Evolutionary conservation across 495 filamentous ascomycete genomes (phyloP).

Genomic region (Penicillium paradoxum): DNA sequence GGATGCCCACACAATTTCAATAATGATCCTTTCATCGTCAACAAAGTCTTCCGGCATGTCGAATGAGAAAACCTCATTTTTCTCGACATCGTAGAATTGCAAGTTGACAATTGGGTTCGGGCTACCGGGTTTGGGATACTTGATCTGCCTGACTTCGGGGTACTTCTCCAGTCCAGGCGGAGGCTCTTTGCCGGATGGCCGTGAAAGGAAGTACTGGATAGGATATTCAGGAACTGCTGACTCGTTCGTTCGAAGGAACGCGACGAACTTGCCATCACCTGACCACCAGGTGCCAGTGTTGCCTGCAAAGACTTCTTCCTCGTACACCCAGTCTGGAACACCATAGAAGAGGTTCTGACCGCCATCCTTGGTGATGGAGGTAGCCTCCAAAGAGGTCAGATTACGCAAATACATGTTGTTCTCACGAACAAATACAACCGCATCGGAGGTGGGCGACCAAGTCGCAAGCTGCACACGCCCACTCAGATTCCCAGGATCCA

Average conservation of each 20-base stretch:
- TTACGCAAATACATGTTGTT: conserved; percentile 87
- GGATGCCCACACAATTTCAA: conserved; percentile 88
- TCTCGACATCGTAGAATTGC: conserved; percentile 83
- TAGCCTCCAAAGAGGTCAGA: conserved; percentile 54
- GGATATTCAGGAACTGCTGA: conserved; percentile 88
- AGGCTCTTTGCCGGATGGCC: conserved; percentile 74
- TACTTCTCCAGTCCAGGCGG: conserved; percentile 76
- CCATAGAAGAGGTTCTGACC: conserved; percentile 87
- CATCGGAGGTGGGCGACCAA: conserved; percentile 86
- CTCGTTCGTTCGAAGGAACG: conserved; percentile 91
- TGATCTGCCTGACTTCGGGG: conserved; percentile 85
- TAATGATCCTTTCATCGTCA: conserved; percentile 83
- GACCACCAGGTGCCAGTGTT: conserved; percentile 94
- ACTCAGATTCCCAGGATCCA: conserved; percentile 65
- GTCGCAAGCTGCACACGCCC: conserved; percentile 74
- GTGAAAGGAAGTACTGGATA: conserved; percentile 84
- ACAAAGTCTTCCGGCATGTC: conserved; percentile 70
- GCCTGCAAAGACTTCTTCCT: conserved; percentile 84
- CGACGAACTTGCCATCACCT: conserved; percentile 76
- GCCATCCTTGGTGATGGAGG: conserved; percentile 79
- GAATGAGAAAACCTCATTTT: conserved; percentile 72
- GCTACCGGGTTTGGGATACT: conserved; percentile 94
- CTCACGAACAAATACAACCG: conserved; percentile 75
- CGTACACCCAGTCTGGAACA: conserved; percentile 98
- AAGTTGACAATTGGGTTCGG: conserved; percentile 87